These are phyloP conservation scores for Trypethelium eluteriae DNA, from an alignment of 495 filamentous ascomycete genomes.

Conservation along the genomic window DNA sequence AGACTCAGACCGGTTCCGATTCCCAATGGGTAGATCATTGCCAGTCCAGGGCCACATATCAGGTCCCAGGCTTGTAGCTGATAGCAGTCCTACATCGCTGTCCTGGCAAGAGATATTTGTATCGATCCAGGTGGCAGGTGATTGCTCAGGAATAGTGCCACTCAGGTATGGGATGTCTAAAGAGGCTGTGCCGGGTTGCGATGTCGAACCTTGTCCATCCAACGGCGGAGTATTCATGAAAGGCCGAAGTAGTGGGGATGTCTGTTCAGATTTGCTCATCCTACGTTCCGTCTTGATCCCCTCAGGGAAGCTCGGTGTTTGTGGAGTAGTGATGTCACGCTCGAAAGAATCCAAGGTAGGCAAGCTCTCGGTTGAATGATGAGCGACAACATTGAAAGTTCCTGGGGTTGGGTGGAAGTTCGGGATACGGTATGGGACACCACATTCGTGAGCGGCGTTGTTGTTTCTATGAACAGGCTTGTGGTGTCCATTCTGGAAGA, in stretches of 20 bases:
- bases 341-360: conserved; percentile 22
- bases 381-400: conserved; percentile 29
- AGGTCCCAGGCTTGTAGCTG: conserved; percentile 6
- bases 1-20: conserved; percentile 20
- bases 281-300: conserved; percentile 28
- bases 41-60: conserved; percentile 6
- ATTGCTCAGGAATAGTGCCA: not conserved
- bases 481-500: conserved; percentile 90
- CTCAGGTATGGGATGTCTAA: conserved; percentile 11
- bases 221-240: not conserved
- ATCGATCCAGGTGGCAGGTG: conserved; percentile 10
- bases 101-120: not conserved
- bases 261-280: conserved; percentile 26
- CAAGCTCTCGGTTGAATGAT: conserved; percentile 28
- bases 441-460: conserved; percentile 73
- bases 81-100: not conserved
- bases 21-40: conserved; percentile 14
- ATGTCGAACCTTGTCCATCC: not conserved
- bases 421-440: conserved; percentile 64
- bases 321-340: conserved; percentile 15
- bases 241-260: conserved; percentile 16
- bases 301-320: conserved; percentile 16
- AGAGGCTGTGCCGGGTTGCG: conserved; percentile 9
- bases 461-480: conserved; percentile 86
- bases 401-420: conserved; percentile 57